Percentiles rank a stretch among this genome's conserved stretches.
These are phyloP conservation scores for Malus hybrid DNA, from an alignment of 331 rosid genomes.

Conservation along the genomic window DNA sequence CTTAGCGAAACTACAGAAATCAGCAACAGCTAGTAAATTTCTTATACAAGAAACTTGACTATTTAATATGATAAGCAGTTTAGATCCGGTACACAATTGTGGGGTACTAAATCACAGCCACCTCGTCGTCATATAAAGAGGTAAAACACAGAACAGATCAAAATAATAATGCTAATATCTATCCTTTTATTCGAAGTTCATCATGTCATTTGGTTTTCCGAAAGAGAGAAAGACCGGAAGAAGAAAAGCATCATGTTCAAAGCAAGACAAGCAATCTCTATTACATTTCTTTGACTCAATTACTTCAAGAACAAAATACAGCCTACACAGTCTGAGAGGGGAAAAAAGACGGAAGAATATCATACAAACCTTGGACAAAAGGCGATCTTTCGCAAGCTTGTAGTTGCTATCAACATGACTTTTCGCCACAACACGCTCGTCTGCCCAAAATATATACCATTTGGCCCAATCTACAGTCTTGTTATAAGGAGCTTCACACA, in stretches of 20 bases:
- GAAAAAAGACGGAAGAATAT: neutral
- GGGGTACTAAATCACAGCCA: neutral
- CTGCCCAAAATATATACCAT: conserved; percentile 98
- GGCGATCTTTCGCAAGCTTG: conserved; percentile 79
- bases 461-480: conserved; percentile 95
- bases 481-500: conserved; percentile 80
- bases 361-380: conserved; percentile 75
- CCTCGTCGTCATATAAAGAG: neutral
- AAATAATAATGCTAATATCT: neutral
- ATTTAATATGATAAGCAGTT: neutral
- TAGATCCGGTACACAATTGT: neutral
- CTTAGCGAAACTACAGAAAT: neutral
- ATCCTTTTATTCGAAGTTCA: neutral
- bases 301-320: neutral
- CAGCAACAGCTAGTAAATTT: neutral
- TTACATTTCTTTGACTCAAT: neutral
- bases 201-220: neutral
- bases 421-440: conserved; percentile 91
- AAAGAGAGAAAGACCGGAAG: neutral
- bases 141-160: neutral
- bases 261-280: neutral
- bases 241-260: neutral
- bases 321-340: neutral
- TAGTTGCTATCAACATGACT: conserved; percentile 87
- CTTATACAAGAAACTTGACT: neutral